Percentiles rank a stretch among this genome's conserved stretches.
Evolutionary conservation across 306 rosid species (phyloP).

Genomic region (Luffa aegyptiaca): DNA sequence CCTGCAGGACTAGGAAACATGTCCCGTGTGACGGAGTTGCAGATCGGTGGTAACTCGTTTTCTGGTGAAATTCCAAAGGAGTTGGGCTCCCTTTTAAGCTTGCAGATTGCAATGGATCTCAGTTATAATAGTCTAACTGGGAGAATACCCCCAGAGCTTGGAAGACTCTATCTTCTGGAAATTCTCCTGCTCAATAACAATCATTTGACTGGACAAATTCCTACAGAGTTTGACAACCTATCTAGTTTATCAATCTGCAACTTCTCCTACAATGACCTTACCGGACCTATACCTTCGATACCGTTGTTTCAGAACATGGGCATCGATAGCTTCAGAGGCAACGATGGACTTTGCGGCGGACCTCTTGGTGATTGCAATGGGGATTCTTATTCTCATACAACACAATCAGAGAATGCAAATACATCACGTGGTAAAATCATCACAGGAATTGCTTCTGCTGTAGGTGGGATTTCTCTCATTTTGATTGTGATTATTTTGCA

Average conservation of each 20-base stretch:
- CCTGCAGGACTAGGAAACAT: conserved; percentile 63
- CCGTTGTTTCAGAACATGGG: conserved; percentile 63
- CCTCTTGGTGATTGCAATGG: conserved; percentile 46
- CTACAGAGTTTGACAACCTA: conserved; percentile 55
- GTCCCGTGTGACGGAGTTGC: conserved; percentile 69
- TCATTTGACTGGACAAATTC: conserved; percentile 74
- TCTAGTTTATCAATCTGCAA: conserved; percentile 73
- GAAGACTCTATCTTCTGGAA: conserved; percentile 59
- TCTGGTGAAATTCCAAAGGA: conserved; percentile 68
- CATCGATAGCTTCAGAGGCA: conserved; percentile 53
- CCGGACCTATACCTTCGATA: conserved; percentile 64
- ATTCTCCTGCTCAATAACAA: conserved; percentile 72
- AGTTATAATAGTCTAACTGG: conserved; percentile 74
- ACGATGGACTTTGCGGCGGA: conserved; percentile 71
- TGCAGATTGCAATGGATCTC: conserved; percentile 89
- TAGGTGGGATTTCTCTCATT: conserved; percentile 87
- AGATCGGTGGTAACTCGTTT: conserved; percentile 68
- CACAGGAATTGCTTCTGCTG: conserved; percentile 44
- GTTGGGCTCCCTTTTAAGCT: conserved; percentile 68
- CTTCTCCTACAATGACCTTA: conserved; percentile 82
- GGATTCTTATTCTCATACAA: conserved; percentile 29
- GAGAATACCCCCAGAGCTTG: conserved; percentile 58
- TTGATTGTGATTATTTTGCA: conserved; percentile 55
- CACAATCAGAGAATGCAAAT: conserved; percentile 5
- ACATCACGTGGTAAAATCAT: conserved; percentile 46